phyloP scores from a whole-genome alignment of 495 filamentous ascomycete genomes.

The Penicillium alfredii region DNA sequence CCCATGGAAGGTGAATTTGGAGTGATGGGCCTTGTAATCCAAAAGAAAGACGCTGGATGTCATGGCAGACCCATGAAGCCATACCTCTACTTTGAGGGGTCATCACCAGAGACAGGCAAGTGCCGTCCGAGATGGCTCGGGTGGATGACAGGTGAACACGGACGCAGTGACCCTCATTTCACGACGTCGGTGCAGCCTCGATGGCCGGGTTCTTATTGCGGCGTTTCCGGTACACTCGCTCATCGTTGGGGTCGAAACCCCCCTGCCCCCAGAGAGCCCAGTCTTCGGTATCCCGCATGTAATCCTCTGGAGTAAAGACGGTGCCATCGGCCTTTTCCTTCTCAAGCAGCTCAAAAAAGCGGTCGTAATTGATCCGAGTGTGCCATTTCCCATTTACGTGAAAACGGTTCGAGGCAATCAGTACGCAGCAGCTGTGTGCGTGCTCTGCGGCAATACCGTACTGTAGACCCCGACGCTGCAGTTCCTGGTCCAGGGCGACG shows the following conservation, averaged over 20 bases:
- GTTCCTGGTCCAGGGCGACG: conserved; percentile 57
- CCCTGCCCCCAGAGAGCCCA: conserved; percentile 95
- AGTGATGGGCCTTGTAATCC: too few species aligned
- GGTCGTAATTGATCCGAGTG: conserved; percentile 82
- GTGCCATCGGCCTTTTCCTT: conserved; percentile 51
- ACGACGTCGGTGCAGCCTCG: conserved; percentile 6
- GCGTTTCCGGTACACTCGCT: conserved; percentile 73
- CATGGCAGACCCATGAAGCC: too few species aligned
- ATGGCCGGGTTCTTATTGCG: conserved; percentile 35
- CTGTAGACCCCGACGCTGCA: conserved; percentile 59
- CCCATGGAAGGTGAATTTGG: too few species aligned
- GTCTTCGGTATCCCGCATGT: conserved; percentile 79
- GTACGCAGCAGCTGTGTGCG: conserved; percentile 85
- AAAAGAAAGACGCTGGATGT: background rate
- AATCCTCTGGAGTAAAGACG: conserved; percentile 78
- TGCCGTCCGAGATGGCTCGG: background rate
- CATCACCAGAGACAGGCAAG: too few species aligned
- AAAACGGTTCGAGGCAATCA: conserved; percentile 77
- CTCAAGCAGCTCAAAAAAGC: conserved; percentile 81
- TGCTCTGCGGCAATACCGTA: conserved; percentile 96
- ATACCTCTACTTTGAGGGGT: too few species aligned
- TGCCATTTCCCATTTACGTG: conserved; percentile 72
- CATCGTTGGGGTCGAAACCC: conserved; percentile 87
- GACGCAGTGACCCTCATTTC: background rate
- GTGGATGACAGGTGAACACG: background rate